Base-by-base conservation (phyloP, 164 flowering plant species). In the Magnolia sinica region DNA sequence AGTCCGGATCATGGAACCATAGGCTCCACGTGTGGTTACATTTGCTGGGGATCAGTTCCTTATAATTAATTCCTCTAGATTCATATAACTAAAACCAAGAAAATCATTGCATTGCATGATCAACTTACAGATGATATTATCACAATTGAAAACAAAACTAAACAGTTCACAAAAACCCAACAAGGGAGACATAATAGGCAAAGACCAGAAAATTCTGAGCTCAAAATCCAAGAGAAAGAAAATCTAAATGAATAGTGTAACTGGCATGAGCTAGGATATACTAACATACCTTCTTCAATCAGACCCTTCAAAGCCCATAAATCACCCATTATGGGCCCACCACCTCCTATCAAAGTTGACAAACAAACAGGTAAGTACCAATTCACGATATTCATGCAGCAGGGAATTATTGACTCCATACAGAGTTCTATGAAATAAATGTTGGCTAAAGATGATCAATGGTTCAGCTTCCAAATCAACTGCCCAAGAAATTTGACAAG, bases 221-320 rank as follows among this genome's bases (percentile, higher is more conserved):
- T 37, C 45, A 37, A 37, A 5, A 37, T 37, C 7, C 3, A 37
- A 37, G 45, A 37, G 45, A 37, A 0, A 55, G 16, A 55, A 16
- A 55, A 16, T 55, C 61, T 55, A 0, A 16, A 55, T 2, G 61
- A 11, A 55, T 55, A 11, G 18, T 16, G 18, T 55, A 11, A 11
- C 4, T 55, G 61, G 13, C 71, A 68, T 50, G 14, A 9, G 7
- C 52, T n/a, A 49, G 58, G 61, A 65, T 2, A 4, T 22, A 4
- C 24, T 23, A 70, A 59, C 20, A 50, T 80, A 94, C 99, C 98
- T 89, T 87, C 99, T 81, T 91, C 97, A 76, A 91, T 82, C 64
- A 96, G 89, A 49, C 99, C 99, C 84, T 96, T 96, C 81, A 96
- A 76, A 76, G 98, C 99, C 99, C 99, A 96, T 65, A 96, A 88